These are phyloP conservation scores for Pseudocercospora cruenta DNA, from an alignment of 2,329 filamentous ascomycete genomes.

Conservation along the genomic window DNA sequence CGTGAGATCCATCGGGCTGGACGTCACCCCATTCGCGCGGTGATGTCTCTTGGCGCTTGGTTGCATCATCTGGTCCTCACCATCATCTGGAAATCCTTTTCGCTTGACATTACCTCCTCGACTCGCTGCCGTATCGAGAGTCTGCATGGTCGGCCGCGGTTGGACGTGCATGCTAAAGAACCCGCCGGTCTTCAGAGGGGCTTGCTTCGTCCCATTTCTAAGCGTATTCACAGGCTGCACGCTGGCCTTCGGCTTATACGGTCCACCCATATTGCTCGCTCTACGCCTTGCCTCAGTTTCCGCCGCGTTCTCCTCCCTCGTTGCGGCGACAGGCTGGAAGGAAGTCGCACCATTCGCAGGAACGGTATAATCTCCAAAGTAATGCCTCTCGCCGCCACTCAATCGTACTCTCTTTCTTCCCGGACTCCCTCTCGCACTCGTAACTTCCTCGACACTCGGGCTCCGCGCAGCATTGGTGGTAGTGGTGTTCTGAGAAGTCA, in stretches of 20 bases:
- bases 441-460: not conserved
- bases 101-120: not conserved
- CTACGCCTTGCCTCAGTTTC: not conserved
- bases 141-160: no score
- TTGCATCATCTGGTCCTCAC: not conserved
- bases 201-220: not conserved
- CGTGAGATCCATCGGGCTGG: not conserved
- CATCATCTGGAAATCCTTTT: not conserved
- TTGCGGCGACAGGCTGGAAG: not conserved
- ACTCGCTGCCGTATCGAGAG: not conserved
- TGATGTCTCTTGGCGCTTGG: not conserved
- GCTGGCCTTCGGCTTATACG: not conserved
- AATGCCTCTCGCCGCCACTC: not conserved
- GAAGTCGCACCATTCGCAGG: not conserved
- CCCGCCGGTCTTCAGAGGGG: not conserved
- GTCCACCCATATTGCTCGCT: not conserved
- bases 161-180: not conserved
- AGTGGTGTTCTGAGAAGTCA: not conserved
- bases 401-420: not conserved
- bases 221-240: not conserved
- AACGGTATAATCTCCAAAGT: not conserved
- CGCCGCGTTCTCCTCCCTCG: conserved; percentile 2
- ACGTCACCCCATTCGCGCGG: not conserved
- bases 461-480: not conserved
- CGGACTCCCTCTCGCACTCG: not conserved